Conservation (phyloP, 2,329 filamentous ascomycete genomes). For the Colletotrichum simmondsii region DNA sequence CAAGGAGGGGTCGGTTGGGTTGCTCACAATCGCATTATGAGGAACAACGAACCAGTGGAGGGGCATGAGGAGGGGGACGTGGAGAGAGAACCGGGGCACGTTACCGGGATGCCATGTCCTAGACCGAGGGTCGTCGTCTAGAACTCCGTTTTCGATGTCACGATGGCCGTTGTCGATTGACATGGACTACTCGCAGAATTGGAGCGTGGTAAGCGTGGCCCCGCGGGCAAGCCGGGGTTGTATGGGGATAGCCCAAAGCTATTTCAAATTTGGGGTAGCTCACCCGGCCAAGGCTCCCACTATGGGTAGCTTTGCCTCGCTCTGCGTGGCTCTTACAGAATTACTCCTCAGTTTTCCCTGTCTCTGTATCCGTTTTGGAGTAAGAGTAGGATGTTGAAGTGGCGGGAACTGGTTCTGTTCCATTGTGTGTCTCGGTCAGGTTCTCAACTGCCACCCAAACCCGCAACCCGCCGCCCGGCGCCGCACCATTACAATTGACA, state of each 20-base stretch:
- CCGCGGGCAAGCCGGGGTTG: constrained; percentile 5
- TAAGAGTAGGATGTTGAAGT: background rate
- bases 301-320: background rate
- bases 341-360: background rate
- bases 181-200: constrained; percentile 24
- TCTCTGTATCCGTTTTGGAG: background rate
- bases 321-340: background rate
- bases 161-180: constrained; percentile 16
- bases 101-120: constrained; percentile 21
- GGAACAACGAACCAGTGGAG: constrained; percentile 23
- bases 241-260: background rate
- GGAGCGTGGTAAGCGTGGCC: constrained; percentile 14
- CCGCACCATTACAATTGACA: background rate
- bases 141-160: constrained; percentile 24
- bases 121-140: constrained; percentile 4
- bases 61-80: background rate
- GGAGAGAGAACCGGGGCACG: constrained; percentile 12
- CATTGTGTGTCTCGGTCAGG: background rate
- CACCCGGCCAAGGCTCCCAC: constrained; percentile 11
- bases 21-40: constrained; percentile 5
- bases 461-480: background rate
- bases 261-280: constrained; percentile 18
- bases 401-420: background rate
- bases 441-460: background rate
- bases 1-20: background rate